Evolutionary conservation across 2,329 filamentous ascomycete genomes (phyloP), one percentile per base, ranked within the genome.

Genomic region (Colletotrichum sp.): DNA sequence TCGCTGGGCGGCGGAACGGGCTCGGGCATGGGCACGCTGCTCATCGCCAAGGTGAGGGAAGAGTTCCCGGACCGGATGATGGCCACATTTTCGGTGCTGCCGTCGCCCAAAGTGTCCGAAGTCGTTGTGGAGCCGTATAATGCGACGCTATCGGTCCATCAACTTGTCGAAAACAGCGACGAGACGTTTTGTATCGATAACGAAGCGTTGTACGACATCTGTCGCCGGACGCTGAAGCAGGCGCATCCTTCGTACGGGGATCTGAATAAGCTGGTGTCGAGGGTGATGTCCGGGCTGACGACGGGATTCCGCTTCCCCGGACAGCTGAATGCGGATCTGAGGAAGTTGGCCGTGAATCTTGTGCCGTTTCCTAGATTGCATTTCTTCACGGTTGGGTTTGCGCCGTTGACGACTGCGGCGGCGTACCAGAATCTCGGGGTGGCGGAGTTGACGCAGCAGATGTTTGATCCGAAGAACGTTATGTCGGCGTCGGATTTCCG

Each of bases 401-500:
- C 97, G 88, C 97, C 97, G 85, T 93, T 99, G 84, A 99, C 97
- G 2, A 64, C 87, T 97, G 95, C 88, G 88, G 88, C 79, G 86
- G 89, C 83, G 94, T 99, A 99, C 96, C 96, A 97, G 85, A 96
- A 97, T 81, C 95, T 99, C 87, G 96, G 94, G 83, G 97, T 99
- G 78, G 96, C 97, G 75, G 97, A 99, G 92, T 92, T 99, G 87
- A 99, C 97, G 83, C 97, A 99, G 92, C 97, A 99, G 89, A 99
- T 99, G 96, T 99, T 98, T 91, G 97, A 99, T 91, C 96, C 97
- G 84, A 99, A 99, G 95, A 99, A 99, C 93, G 99, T 99, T 96
- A 99, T 99, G 97, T 96, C 97, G 89, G 97, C 97, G 80, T 98
- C 96, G 78, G 97, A 99, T 91, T 99, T 99, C 95, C 95, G 97